Percentiles rank a stretch among this genome's conserved stretches.
These are phyloP conservation scores for Chalaropsis thielavioides DNA, from an alignment of 2,329 filamentous ascomycete species.

Conservation along the genomic window DNA sequence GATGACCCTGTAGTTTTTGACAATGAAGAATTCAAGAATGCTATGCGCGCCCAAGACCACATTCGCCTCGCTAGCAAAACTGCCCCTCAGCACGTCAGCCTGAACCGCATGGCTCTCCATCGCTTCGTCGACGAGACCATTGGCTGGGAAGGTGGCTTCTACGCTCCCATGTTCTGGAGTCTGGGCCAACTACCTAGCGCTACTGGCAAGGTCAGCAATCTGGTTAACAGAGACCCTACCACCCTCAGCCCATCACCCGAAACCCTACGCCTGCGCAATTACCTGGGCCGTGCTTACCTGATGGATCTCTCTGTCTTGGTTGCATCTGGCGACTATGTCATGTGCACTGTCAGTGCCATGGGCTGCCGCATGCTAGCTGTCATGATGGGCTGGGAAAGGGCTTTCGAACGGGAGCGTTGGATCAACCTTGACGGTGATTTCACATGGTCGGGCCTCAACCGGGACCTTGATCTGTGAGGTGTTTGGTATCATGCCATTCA, in stretches of 20 bases:
- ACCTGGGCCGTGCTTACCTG: slow-evolving; percentile 67
- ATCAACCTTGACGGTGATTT: slow-evolving; percentile 64
- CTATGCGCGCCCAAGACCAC: slow-evolving; percentile 54
- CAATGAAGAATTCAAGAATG: slow-evolving; percentile 44
- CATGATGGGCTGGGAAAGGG: slow-evolving; percentile 73
- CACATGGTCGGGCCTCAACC: slow-evolving; percentile 40
- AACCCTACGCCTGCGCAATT: slow-evolving; percentile 53
- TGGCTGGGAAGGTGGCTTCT: slow-evolving; percentile 85
- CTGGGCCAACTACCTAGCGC: slow-evolving; percentile 41
- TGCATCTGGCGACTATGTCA: slow-evolving; percentile 50
- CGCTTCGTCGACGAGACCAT: slow-evolving; percentile 61
- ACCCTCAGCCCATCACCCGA: slow-evolving; percentile 30
- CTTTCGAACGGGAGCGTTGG: slow-evolving; percentile 48
- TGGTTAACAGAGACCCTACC: slow-evolving; percentile 26
- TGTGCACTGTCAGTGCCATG: slow-evolving; percentile 62
- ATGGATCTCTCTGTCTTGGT: slow-evolving; percentile 66
- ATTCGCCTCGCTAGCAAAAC: slow-evolving; percentile 60
- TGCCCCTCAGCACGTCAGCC: slow-evolving; percentile 28
- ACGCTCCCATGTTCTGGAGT: slow-evolving; percentile 65
- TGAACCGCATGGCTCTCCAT: slow-evolving; percentile 38
- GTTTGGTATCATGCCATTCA: background rate
- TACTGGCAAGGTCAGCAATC: slow-evolving; percentile 25
- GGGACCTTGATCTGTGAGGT: slow-evolving; percentile 19
- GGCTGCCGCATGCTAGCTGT: slow-evolving; percentile 64
- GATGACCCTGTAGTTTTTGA: slow-evolving; percentile 68